These are phyloP conservation scores for Colletotrichum costaricense DNA, from an alignment of 2,329 filamentous ascomycete genomes.

Conservation along the genomic window DNA sequence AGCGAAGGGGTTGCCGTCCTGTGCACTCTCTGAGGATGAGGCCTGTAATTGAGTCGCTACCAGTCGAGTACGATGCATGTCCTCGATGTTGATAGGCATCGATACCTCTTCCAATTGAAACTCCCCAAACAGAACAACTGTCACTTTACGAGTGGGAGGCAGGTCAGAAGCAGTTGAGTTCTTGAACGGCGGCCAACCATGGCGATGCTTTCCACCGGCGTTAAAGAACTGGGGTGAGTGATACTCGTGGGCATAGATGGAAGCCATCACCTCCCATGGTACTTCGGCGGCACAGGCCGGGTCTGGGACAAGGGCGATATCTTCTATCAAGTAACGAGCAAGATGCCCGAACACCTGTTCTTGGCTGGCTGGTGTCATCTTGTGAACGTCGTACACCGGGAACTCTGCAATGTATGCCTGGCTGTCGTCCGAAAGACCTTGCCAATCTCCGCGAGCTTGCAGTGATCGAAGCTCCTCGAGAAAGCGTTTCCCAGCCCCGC, in stretches of 20 bases:
- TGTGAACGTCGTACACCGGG: neutral
- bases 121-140: neutral
- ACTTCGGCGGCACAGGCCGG: neutral
- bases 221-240: neutral
- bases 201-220: neutral
- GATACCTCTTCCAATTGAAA: neutral
- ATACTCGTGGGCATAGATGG: neutral
- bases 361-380: neutral
- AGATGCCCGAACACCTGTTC: neutral
- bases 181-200: neutral
- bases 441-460: neutral
- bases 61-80: neutral
- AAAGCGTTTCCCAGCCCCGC: neutral
- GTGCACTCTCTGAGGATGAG: neutral
- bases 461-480: neutral
- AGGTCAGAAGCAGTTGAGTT: too few species aligned
- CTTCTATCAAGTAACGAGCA: neutral
- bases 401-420: neutral
- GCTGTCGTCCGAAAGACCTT: neutral
- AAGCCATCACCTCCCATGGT: neutral
- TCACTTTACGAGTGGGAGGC: neutral
- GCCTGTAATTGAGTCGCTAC: neutral
- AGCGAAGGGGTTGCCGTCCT: neutral
- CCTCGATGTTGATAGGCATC: neutral
- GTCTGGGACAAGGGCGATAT: neutral